These are phyloP conservation scores for Microsporum audouinii DNA, from an alignment of 2,329 filamentous ascomycete genomes.

Conservation along the genomic window DNA sequence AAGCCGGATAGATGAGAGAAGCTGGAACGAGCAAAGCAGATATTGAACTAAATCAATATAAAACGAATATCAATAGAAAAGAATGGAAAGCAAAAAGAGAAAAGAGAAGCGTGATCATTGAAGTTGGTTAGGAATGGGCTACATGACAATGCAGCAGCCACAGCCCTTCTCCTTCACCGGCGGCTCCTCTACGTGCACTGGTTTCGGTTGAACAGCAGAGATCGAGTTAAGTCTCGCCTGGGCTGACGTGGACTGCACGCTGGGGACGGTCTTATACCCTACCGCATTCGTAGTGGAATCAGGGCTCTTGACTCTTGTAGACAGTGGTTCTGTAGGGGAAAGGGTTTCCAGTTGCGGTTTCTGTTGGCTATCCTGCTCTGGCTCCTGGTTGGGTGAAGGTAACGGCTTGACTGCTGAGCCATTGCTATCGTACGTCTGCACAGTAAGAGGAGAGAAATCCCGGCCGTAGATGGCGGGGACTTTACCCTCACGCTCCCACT, in stretches of 20 bases:
- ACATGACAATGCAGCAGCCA: conserved; percentile 67
- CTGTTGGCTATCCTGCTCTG: conserved; percentile 1
- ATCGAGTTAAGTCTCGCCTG: conserved; percentile 22
- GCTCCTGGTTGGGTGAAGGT: conserved; percentile 12
- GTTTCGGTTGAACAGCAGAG: conserved; percentile 31
- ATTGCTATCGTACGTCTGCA: conserved; percentile 27
- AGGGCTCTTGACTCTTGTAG: conserved; percentile 22
- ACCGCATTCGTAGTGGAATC: conserved; percentile 34
- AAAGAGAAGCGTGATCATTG: neutral
- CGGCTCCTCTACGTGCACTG: conserved; percentile 44
- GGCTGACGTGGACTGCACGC: conserved; percentile 24
- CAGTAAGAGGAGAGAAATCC: conserved; percentile 67
- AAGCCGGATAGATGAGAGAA: neutral
- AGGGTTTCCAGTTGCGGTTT: conserved; percentile 13
- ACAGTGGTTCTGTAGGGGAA: conserved; percentile 25
- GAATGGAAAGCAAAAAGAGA: neutral
- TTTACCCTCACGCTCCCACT: conserved; percentile 86
- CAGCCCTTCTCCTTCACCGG: conserved; percentile 52
- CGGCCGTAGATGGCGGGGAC: conserved; percentile 77
- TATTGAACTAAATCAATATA: neutral
- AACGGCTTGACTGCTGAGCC: conserved; percentile 6
- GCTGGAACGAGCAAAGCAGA: neutral
- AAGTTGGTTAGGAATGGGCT: neutral
- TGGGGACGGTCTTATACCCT: conserved; percentile 42
- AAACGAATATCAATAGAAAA: neutral